Base-by-base conservation (phyloP, 2,329 filamentous ascomycete genomes). In the Aureobasidium vineae region DNA sequence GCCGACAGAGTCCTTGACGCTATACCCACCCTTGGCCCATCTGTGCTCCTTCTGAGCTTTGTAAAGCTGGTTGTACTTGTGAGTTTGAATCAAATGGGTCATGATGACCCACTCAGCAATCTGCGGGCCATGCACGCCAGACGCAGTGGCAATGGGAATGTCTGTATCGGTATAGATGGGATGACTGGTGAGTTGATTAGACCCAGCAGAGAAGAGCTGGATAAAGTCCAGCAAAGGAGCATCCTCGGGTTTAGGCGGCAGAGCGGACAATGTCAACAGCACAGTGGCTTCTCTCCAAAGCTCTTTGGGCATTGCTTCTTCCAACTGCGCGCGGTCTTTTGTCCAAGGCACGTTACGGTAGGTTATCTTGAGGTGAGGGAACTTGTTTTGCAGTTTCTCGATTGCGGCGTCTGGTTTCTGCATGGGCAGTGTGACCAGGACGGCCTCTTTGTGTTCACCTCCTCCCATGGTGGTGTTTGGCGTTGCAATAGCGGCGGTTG, bases 81-180 rank as follows among this genome's bases (percentile, higher is more conserved):
- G 84, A n/a, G 79, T 82, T 28, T 83, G 78, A n/a, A 83, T 79
- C 2, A 89, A 77, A 64, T 83, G 82, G 70, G 87, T 88, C 81
- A 88, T 80, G 33, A 88, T 75, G 15, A 86, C 83, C 86, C 87
- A 90, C 77, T 89, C 87, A 0, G 86, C 81, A 59, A 89, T 89
- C 66, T 87, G 85, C 0, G 87, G 87, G 1, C 85, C 85, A 71
- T 87, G 85, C 54, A 87, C 82, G 28, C 85, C 82, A 5, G 81
- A 83, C 40, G 80, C 81, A 3, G 82, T 86, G 3, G 83, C 83
- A 66, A 88, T 77, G 0, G 82, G 78, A 60, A 87, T 82, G 31
- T 82, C 72, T 16, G 80, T 82, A 54, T 82, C 75, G 7, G 76
- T 83, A 68, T 85, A 81, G 47, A 87, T 79, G 0, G 84, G 84